Conservation (phyloP, 2,329 filamentous ascomycete species). For the Claviceps paspali region DNA sequence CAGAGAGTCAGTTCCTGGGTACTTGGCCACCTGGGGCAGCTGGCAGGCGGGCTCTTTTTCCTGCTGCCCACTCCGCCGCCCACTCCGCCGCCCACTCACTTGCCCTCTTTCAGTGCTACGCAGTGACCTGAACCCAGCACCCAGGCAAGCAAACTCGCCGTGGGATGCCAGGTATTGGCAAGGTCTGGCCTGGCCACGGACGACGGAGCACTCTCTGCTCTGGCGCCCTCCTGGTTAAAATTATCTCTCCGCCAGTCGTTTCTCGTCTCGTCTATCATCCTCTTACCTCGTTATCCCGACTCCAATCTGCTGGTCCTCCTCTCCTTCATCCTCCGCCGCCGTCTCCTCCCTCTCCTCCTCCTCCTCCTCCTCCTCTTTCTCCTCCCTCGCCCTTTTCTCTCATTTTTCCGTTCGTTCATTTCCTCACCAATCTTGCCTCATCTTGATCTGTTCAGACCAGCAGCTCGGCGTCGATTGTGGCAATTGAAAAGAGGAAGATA, state of each 20-base stretch:
- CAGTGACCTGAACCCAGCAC: slow-evolving; percentile 2
- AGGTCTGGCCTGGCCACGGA: too few relatives aligned
- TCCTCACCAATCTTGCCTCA: slow-evolving; percentile 33
- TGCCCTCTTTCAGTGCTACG: neutral
- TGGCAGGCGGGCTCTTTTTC: too few relatives aligned
- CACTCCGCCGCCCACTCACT: neutral
- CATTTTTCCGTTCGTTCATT: slow-evolving; percentile 33
- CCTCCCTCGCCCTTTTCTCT: slow-evolving; percentile 23
- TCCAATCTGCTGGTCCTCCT: slow-evolving; percentile 20
- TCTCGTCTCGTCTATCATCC: slow-evolving; percentile 37
- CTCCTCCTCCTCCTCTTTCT: slow-evolving; percentile 14
- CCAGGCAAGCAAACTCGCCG: too few relatives aligned
- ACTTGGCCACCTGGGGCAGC: too few relatives aligned
- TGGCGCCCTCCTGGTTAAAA: slow-evolving; percentile 17
- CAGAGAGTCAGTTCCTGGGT: neutral
- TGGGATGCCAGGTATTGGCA: too few relatives aligned
- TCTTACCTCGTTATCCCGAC: slow-evolving; percentile 30
- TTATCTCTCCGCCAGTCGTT: slow-evolving; percentile 38
- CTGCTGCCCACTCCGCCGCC: too few relatives aligned
- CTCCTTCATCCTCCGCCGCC: too few relatives aligned
- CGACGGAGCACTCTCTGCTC: slow-evolving; percentile 5
- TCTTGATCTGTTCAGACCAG: slow-evolving; percentile 25
- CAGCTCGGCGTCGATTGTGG: slow-evolving; percentile 19
- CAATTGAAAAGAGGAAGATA: slow-evolving; percentile 21
- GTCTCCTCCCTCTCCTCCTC: slow-evolving; percentile 20